Conservation (phyloP, 345 rosid genomes). For the Trapa bicornis region DNA sequence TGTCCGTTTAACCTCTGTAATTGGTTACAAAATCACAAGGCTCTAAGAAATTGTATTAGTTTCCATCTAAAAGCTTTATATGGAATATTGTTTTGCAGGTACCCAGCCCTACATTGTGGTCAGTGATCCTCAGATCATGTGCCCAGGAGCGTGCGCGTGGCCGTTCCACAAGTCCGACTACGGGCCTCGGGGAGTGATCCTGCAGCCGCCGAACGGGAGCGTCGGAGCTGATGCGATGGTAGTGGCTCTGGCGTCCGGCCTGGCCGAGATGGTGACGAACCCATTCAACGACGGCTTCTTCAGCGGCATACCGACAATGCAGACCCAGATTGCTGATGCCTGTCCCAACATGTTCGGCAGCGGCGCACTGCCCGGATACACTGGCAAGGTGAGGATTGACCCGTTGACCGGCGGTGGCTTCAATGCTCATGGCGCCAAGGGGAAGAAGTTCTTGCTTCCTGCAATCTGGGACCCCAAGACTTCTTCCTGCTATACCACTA, state of each 20-base stretch:
- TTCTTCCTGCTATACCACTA: constrained; percentile 29
- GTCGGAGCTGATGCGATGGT: constrained; percentile 55
- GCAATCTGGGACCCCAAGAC: constrained; percentile 49
- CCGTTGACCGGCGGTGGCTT: constrained; percentile 38
- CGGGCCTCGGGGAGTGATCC: constrained; percentile 30
- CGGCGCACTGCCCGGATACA: constrained; percentile 34
- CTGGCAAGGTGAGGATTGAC: constrained; percentile 32
- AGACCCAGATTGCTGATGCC: constrained; percentile 22
- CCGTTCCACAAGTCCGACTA: constrained; percentile 37
- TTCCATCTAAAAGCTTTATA: no score
- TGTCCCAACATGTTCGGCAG: constrained; percentile 46
- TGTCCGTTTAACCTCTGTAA: background rate
- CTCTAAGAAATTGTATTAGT: no score
- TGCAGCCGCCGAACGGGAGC: constrained; percentile 46
- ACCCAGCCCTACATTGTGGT: constrained; percentile 33
- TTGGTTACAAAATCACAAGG: background rate
- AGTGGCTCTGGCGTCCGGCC: constrained; percentile 39
- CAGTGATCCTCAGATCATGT: constrained; percentile 45
- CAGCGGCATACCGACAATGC: background rate
- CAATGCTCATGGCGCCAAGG: constrained; percentile 39
- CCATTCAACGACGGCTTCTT: constrained; percentile 25
- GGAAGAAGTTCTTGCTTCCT: constrained; percentile 55
- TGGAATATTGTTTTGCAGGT: background rate
- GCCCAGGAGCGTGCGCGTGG: constrained; percentile 64
- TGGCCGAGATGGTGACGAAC: constrained; percentile 38